Conservation (phyloP, 2,329 filamentous ascomycete genomes). For the Talaromyces sp. region DNA sequence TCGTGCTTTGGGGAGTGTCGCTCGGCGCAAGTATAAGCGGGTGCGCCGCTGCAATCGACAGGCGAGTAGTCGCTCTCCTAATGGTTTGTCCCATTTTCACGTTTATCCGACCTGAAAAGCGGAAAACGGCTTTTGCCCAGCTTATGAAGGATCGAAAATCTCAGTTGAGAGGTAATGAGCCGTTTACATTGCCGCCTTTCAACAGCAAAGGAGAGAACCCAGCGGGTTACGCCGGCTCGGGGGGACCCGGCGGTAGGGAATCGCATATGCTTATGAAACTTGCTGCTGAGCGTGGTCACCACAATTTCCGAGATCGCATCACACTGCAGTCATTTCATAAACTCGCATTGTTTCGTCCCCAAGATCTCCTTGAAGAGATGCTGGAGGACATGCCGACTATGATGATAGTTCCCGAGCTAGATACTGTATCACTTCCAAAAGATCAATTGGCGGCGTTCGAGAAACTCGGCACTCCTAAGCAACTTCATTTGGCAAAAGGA, state of each 20-base stretch:
- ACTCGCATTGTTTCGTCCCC: not conserved
- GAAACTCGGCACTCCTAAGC: not conserved
- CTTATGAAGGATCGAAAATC: conserved; percentile 35
- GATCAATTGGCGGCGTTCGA: not conserved
- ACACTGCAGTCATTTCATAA: not conserved
- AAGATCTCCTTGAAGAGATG: not conserved
- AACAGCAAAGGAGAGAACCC: not conserved
- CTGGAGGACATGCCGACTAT: not conserved
- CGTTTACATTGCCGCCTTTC: conserved; percentile 27
- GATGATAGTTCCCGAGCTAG: not conserved
- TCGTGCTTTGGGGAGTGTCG: conserved; percentile 35
- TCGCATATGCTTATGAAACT: not conserved
- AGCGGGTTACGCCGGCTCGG: not conserved
- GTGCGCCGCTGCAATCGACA: conserved; percentile 25
- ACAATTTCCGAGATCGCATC: not conserved
- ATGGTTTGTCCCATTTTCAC: conserved; percentile 17
- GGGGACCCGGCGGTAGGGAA: not conserved
- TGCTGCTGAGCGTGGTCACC: not conserved
- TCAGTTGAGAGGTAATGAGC: conserved; percentile 32
- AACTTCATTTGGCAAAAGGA: not conserved
- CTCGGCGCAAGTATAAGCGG: conserved; percentile 22
- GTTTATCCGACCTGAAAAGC: conserved; percentile 7
- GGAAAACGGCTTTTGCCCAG: conserved; percentile 19
- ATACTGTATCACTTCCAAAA: not conserved
- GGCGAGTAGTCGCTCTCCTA: conserved; percentile 22